Conservation (phyloP, 1,139 yeast genomes). For the Saccharomyces hybrid region DNA sequence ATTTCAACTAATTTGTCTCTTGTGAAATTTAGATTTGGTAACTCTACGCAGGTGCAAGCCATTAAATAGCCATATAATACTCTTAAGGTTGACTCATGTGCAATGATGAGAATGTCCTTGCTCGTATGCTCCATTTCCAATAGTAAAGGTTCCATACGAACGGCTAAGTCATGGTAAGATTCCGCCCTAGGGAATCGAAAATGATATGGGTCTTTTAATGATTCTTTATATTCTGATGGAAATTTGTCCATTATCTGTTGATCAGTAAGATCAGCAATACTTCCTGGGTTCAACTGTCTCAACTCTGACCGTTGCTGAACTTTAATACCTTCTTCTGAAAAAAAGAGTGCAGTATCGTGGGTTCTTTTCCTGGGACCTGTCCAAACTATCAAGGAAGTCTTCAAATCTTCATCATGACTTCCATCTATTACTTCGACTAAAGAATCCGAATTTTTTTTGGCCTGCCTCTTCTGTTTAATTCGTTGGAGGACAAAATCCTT, state of each 20-base stretch:
- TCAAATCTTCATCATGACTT: constrained; percentile 31
- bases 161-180: constrained; percentile 91
- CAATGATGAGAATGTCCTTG: constrained; percentile 82
- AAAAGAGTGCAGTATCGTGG: constrained; percentile 65
- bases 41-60: constrained; percentile 84
- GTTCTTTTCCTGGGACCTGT: constrained; percentile 86
- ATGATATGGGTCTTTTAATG: constrained; percentile 76
- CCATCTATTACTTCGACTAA: neutral
- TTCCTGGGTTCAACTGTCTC: constrained; percentile 89
- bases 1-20: constrained; percentile 81
- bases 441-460: constrained; percentile 25
- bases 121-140: constrained; percentile 89
- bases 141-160: constrained; percentile 85
- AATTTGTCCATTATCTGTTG: constrained; percentile 51
- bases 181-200: constrained; percentile 89
- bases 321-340: constrained; percentile 51
- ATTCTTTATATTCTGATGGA: constrained; percentile 66
- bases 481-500: constrained; percentile 41
- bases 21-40: constrained; percentile 71
- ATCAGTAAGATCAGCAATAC: constrained; percentile 58
- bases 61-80: constrained; percentile 90
- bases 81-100: constrained; percentile 83
- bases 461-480: constrained; percentile 23
- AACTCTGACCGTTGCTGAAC: constrained; percentile 74
- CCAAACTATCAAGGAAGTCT: constrained; percentile 65